Conservation (phyloP, 768 basidiomycete genomes). For the Piloderma croceum region DNA sequence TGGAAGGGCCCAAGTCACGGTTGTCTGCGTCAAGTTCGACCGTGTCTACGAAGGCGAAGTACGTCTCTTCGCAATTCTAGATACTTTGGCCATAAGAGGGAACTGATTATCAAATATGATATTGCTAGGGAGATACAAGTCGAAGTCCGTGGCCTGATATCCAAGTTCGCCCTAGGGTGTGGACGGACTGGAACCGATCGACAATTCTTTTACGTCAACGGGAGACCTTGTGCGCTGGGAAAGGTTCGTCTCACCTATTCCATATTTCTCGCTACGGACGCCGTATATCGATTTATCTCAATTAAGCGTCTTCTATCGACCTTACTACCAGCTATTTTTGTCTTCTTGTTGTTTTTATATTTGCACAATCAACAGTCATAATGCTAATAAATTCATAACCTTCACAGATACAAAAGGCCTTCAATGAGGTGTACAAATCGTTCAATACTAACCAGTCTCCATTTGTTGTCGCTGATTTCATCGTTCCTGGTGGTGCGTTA, state of each 20-base stretch:
- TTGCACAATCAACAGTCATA: neutral
- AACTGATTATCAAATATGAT: constrained; percentile 4
- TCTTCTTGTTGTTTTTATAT: neutral
- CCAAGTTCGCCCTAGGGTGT: constrained; percentile 69
- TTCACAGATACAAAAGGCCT: constrained; percentile 73
- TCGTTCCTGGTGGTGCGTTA: constrained; percentile 67
- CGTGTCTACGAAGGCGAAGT: too few relatives aligned
- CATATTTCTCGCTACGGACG: neutral
- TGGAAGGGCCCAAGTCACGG: constrained; percentile 56
- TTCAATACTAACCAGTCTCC: constrained; percentile 76
- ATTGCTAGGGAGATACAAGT: constrained; percentile 34
- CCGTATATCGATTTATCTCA: too few relatives aligned
- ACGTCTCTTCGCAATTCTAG: constrained; percentile 5
- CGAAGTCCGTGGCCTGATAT: constrained; percentile 71
- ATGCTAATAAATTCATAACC: too few relatives aligned
- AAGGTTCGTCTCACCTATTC: constrained; percentile 44
- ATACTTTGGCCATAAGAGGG: constrained; percentile 6
- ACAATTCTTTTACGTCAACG: constrained; percentile 92
- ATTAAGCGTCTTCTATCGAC: too few relatives aligned
- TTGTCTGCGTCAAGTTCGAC: constrained; percentile 5
- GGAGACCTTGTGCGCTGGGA: constrained; percentile 73
- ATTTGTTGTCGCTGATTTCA: constrained; percentile 78
- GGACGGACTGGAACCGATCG: constrained; percentile 78
- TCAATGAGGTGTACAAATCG: constrained; percentile 89
- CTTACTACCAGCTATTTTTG: too few relatives aligned